Base-by-base conservation (phyloP, 2,329 filamentous ascomycete species). In the Pseudogymnoascus verrucosus region DNA sequence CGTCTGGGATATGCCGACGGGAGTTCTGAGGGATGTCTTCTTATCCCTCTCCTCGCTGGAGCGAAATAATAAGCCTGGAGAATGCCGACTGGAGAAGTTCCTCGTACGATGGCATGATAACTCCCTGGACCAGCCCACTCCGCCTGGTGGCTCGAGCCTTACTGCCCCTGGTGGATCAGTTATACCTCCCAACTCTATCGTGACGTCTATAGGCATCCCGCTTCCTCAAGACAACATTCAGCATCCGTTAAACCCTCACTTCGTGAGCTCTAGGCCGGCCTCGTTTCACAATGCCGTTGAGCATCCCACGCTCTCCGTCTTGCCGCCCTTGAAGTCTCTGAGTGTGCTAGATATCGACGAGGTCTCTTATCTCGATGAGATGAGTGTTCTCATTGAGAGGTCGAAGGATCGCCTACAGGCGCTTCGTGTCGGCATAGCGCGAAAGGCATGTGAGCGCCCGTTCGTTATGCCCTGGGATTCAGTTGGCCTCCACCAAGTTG, bases 101-200 rank as follows among this genome's bases (percentile, higher is more conserved):
- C 93, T 89, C 87, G 84, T 95, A 62, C 84, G 91, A 67, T 93
- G 89, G 87, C 90, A 95, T 74, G 88, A 93, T 73, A 93, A 91
- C 68, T 71, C 71, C 5, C 14, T 61, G 10, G 72, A 73, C 63
- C 69, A 51, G 60, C 66, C 36, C 69, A 70, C 63, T 40, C 70
- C 40, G 19, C 40, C 40, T 23, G 19, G 40, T 31, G 34, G 54
- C 36, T 57, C 39, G 39, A 42, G 39, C 16, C 39, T 42, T 42
- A 11, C 60, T 12, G 60, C 60, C 31, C n/a, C 31, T 19, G n/a
- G 36, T 39, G 60, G 60, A 21, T 37, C 60, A 57, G 23, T 28
- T 44, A 39, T 28, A 14, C 60, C 31, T 3, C 40, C 40, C 4
- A 44, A 44, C 40, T 44, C 40, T 63, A 76, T 74, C 40, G 67